Base-by-base conservation (phyloP, 106 monocot species). In the Allium fistulosum region DNA sequence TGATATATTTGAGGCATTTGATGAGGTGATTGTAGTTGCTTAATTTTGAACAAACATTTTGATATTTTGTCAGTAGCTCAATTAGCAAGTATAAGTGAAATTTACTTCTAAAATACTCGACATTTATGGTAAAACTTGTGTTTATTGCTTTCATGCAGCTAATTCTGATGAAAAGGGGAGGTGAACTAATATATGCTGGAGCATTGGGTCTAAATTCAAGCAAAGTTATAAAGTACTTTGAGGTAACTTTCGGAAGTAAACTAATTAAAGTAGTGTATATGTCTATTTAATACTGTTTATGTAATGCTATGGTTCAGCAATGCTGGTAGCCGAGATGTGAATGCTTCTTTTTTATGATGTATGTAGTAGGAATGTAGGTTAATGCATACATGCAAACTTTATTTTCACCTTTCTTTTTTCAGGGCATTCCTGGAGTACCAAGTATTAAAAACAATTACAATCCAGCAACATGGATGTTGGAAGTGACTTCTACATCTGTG, bases 91-190 rank as follows among this genome's bases (percentile, higher is more conserved):
- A 37, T 37, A 37, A 37, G 37, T 37, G 37, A 37, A 37, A 37
- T 37, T 37, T 37, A 37, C 37, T 37, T 37, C 37, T 2, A 37
- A 37, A 37, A 37, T 37, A 1, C 37, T 1, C 37, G 2, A 5
- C 37, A 2, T 37, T 37, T 37, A 1, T 37, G 37, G 37, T 37
- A 37, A 37, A 4, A 37, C 2, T 37, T 37, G 37, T 37, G 37
- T 37, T 37, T 37, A 37, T 37, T 37, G 37, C 37, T 37, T 56
- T 17, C 58, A 26, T 70, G 68, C 76, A 90, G 90, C 70, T 90
- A 11, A 70, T 90, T 53, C 69, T 90, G 47, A 85, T 90, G 78
- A 90, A 90, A 86, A 78, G 74, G 26, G 90, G 86, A 37, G 90
- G 90, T 52, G 72, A 70, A 65, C 62, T 86, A 49, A 90, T 90